These are phyloP conservation scores for Paraglomus brasilianum DNA, from an alignment of 192 early-diverging fungal genomes.

Conservation along the genomic window DNA sequence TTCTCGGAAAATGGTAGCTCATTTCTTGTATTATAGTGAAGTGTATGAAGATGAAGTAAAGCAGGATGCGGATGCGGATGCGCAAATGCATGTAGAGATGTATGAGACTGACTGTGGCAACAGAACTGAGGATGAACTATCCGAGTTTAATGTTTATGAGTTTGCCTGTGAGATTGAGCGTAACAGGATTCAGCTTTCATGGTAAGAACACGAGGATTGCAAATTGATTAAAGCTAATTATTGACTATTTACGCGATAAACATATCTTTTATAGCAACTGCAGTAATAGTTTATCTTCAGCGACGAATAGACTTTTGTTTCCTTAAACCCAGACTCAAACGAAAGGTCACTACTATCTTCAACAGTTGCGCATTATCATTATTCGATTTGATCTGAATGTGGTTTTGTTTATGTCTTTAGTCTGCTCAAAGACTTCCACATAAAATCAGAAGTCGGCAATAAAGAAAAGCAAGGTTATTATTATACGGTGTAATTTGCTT, in stretches of 20 bases:
- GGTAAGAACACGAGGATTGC: conserved; percentile 37
- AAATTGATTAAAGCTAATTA: neutral
- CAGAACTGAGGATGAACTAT: conserved; percentile 76
- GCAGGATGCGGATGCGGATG: conserved; percentile 57
- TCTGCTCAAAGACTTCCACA: conserved; percentile 54
- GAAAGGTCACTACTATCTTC: conserved; percentile 40
- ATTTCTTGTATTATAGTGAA: conserved; percentile 23
- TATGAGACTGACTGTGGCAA: conserved; percentile 67
- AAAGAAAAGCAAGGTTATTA: conserved; percentile 62
- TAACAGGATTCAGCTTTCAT: conserved; percentile 70
- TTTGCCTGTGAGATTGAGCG: conserved; percentile 66
- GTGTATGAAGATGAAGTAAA: conserved; percentile 1
- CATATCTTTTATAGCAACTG: conserved; percentile 43
- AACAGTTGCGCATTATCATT: neutral
- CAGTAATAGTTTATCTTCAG: conserved; percentile 64
- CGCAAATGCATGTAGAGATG: conserved; percentile 71
- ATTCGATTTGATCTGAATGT: neutral
- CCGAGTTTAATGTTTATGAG: conserved; percentile 71
- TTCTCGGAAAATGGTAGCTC: conserved; percentile 39
- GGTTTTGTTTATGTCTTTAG: conserved; percentile 32
- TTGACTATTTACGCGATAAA: neutral
- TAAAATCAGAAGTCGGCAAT: conserved; percentile 67
- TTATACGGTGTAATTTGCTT: neutral
- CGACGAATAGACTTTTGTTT: conserved; percentile 71
- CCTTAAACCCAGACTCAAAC: conserved; percentile 56